Conservation (phyloP, 139 green algal species). For the Picochlorum sp. region DNA sequence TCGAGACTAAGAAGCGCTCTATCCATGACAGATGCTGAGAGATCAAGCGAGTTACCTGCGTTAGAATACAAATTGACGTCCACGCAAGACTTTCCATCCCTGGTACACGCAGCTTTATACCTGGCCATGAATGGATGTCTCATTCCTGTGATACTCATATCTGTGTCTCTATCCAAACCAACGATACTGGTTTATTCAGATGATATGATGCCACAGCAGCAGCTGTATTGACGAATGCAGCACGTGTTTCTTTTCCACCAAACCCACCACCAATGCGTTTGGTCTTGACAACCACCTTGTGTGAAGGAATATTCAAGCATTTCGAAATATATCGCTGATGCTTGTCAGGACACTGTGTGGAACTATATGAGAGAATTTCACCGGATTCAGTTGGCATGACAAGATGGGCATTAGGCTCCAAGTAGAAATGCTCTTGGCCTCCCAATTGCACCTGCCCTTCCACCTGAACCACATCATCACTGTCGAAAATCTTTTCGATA, state of each 20-base stretch:
- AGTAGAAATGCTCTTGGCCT: constrained; percentile 92
- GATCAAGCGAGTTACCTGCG: constrained; percentile 75
- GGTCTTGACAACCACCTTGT: constrained; percentile 79
- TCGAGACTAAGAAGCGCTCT: constrained; percentile 76
- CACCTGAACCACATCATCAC: constrained; percentile 40
- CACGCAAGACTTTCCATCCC: constrained; percentile 54
- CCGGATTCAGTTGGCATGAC: constrained; percentile 77
- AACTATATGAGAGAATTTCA: constrained; percentile 67
- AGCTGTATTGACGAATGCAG: constrained; percentile 60
- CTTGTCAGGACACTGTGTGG: constrained; percentile 75
- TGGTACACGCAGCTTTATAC: constrained; percentile 72
- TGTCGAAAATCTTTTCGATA: constrained; percentile 26
- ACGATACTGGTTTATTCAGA: constrained; percentile 54
- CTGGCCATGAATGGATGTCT: constrained; percentile 75
- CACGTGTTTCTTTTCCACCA: constrained; percentile 92
- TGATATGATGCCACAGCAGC: constrained; percentile 70
- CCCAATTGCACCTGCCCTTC: constrained; percentile 60
- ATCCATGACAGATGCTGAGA: constrained; percentile 77
- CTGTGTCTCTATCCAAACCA: constrained; percentile 85
- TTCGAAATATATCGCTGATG: constrained; percentile 69
- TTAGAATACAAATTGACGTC: constrained; percentile 88
- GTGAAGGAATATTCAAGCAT: constrained; percentile 68
- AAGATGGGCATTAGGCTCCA: constrained; percentile 76
- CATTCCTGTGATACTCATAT: constrained; percentile 86
- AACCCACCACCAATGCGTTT: constrained; percentile 94